Evolutionary conservation across 441 rosid genomes (phyloP), one percentile per base, ranked within the genome.

Genomic region (Pelargonium fulgidum): DNA sequence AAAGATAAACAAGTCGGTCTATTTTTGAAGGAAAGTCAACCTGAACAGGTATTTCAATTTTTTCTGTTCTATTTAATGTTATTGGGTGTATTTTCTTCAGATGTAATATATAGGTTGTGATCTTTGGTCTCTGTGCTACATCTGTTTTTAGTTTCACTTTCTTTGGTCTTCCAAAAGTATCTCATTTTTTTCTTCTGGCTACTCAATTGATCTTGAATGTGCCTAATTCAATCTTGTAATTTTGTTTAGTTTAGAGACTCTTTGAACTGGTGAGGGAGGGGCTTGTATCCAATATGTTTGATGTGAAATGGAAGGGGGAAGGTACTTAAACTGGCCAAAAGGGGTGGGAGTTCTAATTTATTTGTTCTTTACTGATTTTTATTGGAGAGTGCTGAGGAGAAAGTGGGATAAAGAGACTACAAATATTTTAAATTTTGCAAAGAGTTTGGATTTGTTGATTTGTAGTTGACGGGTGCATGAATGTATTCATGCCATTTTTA

Each of bases 41-140:
- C 78, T 82, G 86, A 80, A 71, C 82, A 78, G 95, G 99, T 94
- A 82, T 24, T 61, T 10, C 47, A 62, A 45, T 36, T 73, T 68
- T 14, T 47, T 14, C 45, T 50, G 16, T 61, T 72, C 5, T 70
- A 4, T 20, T 20, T 36, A 0, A 16, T 45, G 7, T 56, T 73
- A 36, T 68, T 64, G 50, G 22, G 14, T 50, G 52, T 33, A 68
- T 73, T 9, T 73, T 17, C 73, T 66, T 50, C 52, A 39, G 36
- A 68, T 22, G 24, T 50, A 7, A 33, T 66, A 19, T 56, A 70
- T 47, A n/a, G 64, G 2, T 58, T 63, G 52, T 68, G 72, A 62
- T 3, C 13, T 5, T 66, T 24, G 61, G 20, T 7, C 48, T 54
- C 8, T 4, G 58, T 29, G 65, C 42, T 29, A 62, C 65, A 26